Conservation (phyloP, 2,329 filamentous ascomycete species). For the Ophiostoma piceae region DNA sequence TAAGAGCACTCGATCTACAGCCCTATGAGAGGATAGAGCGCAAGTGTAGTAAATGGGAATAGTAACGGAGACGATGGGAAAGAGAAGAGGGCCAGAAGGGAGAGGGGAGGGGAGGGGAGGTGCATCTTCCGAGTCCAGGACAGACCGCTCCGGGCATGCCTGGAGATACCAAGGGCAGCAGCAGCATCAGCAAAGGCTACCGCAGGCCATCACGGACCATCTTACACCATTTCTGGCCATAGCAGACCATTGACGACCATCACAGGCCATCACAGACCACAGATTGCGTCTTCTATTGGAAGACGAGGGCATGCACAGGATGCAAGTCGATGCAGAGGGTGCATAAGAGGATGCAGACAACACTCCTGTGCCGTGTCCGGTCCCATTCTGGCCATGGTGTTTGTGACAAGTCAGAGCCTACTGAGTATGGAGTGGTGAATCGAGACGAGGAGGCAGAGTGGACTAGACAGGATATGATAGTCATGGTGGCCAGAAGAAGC, state of each 20-base stretch:
- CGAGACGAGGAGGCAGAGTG: not conserved
- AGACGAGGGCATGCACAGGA: not conserved
- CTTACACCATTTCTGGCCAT: too few species aligned
- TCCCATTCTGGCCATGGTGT: not conserved
- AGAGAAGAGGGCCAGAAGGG: not conserved
- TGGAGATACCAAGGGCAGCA: not conserved
- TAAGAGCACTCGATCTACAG: not conserved
- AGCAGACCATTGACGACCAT: not conserved
- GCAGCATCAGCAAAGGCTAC: too few species aligned
- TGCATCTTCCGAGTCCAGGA: not conserved
- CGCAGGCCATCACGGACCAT: not conserved
- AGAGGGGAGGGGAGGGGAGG: not conserved
- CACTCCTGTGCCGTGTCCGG: constrained; percentile 8
- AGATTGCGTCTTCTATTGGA: constrained; percentile 6
- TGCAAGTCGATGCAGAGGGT: not conserved
- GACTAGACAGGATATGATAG: not conserved
- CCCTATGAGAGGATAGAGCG: not conserved
- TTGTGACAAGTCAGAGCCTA: constrained; percentile 3
- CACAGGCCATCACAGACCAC: not conserved
- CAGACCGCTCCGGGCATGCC: constrained; percentile 3
- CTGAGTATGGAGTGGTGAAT: not conserved
- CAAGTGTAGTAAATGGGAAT: not conserved
- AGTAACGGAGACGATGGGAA: not conserved
- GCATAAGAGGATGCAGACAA: not conserved
- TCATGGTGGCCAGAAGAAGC: constrained; percentile 10